phyloP scores from a whole-genome alignment of 2,329 filamentous ascomycete species.

The Neonectria coccinea region DNA sequence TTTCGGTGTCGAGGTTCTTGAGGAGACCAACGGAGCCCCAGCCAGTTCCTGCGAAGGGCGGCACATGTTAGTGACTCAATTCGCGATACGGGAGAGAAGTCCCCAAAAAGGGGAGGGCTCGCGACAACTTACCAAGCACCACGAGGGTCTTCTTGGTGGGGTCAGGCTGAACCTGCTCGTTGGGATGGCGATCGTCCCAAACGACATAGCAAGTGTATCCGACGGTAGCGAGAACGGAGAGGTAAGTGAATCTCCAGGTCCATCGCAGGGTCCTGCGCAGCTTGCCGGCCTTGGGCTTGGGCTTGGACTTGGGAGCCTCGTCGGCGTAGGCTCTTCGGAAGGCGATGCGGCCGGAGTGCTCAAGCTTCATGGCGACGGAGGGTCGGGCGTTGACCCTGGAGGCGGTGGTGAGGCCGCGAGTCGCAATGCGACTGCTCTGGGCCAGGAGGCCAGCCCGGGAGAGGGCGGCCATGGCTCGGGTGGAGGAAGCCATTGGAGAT shows the following conservation, averaged over 20 bases:
- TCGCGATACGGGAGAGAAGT: conserved; percentile 22
- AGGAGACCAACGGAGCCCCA: conserved; percentile 96
- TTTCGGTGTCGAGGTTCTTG: conserved; percentile 98
- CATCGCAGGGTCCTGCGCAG: conserved; percentile 79
- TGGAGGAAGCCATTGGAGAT: conserved; percentile 59
- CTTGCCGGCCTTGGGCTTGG: conserved; percentile 65
- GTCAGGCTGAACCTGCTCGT: conserved; percentile 82
- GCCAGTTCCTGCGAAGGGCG: conserved; percentile 77
- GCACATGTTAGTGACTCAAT: conserved; percentile 40
- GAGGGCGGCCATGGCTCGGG: conserved; percentile 56
- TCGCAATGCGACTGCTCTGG: conserved; percentile 46
- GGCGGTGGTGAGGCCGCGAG: conserved; percentile 51
- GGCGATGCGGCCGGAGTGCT: conserved; percentile 52
- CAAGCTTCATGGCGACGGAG: conserved; percentile 51
- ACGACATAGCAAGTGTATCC: conserved; percentile 83
- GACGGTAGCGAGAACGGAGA: conserved; percentile 76
- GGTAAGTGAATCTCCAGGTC: conserved; percentile 85
- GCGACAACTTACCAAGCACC: conserved; percentile 77
- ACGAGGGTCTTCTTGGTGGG: conserved; percentile 97
- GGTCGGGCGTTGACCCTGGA: conserved; percentile 47
- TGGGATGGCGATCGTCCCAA: conserved; percentile 84
- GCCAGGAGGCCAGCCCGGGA: conserved; percentile 48
- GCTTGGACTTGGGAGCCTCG: conserved; percentile 59
- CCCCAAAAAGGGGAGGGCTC: not conserved
- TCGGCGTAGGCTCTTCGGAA: conserved; percentile 65